phyloP scores from a whole-genome alignment of 345 rosid species.

The Brassica napus region DNA sequence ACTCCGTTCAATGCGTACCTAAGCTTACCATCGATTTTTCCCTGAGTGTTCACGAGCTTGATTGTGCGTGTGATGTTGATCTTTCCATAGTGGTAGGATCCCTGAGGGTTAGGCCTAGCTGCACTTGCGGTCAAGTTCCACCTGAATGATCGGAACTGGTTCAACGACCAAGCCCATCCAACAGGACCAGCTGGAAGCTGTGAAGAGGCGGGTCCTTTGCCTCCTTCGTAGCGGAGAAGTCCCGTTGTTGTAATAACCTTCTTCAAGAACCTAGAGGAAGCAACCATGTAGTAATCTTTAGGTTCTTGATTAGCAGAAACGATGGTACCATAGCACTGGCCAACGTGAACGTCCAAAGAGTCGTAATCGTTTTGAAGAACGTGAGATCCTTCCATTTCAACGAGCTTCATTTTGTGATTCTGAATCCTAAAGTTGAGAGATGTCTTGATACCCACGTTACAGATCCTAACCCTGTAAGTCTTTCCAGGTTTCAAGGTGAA shows the following conservation, averaged over 20 bases:
- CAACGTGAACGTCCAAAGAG: not conserved
- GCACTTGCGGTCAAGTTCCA: constrained; percentile 1
- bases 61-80: not conserved
- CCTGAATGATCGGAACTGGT: constrained; percentile 33
- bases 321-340: constrained; percentile 33
- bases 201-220: constrained; percentile 49
- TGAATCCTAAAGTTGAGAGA: not conserved
- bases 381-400: not conserved
- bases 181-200: constrained; percentile 52
- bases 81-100: not conserved
- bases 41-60: not conserved
- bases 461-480: constrained; percentile 54
- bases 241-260: constrained; percentile 39
- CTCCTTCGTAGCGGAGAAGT: constrained; percentile 50
- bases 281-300: constrained; percentile 61
- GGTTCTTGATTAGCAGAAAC: constrained; percentile 56
- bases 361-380: not conserved
- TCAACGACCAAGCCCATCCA: constrained; percentile 75
- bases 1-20: constrained; percentile 1
- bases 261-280: constrained; percentile 63
- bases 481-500: constrained; percentile 61
- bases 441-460: constrained; percentile 1
- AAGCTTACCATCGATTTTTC: not conserved
- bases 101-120: constrained; percentile 2
- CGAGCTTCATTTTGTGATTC: not conserved